Conservation (phyloP, 2,329 filamentous ascomycete genomes). For the Ascochyta rabiei region DNA sequence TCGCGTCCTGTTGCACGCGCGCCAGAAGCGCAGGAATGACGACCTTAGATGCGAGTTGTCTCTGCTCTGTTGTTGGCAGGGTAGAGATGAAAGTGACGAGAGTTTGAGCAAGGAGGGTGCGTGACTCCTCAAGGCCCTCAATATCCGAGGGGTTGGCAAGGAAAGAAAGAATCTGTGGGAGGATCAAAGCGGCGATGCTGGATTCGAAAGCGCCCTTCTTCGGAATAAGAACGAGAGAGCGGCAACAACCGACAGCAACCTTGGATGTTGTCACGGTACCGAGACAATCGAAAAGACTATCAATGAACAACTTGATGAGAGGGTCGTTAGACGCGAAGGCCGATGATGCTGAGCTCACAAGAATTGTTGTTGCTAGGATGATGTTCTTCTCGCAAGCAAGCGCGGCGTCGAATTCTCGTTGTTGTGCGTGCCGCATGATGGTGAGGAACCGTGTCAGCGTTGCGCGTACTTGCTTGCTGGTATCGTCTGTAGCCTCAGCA, state of each 20-base stretch:
- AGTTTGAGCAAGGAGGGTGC: slow-evolving; percentile 72
- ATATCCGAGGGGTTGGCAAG: slow-evolving; percentile 65
- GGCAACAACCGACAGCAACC: slow-evolving; percentile 87
- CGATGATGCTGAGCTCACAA: slow-evolving; percentile 81
- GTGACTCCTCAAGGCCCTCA: slow-evolving; percentile 80
- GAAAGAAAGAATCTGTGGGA: slow-evolving; percentile 79
- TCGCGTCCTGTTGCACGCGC: slow-evolving; percentile 67
- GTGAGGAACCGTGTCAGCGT: slow-evolving; percentile 82
- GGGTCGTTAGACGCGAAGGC: slow-evolving; percentile 76
- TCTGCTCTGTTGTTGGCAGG: slow-evolving; percentile 34
- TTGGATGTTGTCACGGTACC: slow-evolving; percentile 81
- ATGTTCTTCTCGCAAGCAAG: slow-evolving; percentile 92
- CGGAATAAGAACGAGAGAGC: slow-evolving; percentile 76
- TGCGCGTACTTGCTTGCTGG: slow-evolving; percentile 74
- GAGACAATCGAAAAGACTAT: slow-evolving; percentile 85
- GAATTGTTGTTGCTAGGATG: slow-evolving; percentile 83
- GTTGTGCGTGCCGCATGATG: slow-evolving; percentile 78
- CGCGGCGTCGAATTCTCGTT: slow-evolving; percentile 75
- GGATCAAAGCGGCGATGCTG: slow-evolving; percentile 74
- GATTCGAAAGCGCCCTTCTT: slow-evolving; percentile 51
- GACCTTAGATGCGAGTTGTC: slow-evolving; percentile 70
- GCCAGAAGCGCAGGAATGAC: slow-evolving; percentile 78
- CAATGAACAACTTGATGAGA: slow-evolving; percentile 74
- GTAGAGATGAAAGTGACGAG: slow-evolving; percentile 73
- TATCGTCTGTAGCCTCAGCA: slow-evolving; percentile 55